Conservation (phyloP, 2,329 filamentous ascomycete species). For the Neofusicoccum kwambonambiense region DNA sequence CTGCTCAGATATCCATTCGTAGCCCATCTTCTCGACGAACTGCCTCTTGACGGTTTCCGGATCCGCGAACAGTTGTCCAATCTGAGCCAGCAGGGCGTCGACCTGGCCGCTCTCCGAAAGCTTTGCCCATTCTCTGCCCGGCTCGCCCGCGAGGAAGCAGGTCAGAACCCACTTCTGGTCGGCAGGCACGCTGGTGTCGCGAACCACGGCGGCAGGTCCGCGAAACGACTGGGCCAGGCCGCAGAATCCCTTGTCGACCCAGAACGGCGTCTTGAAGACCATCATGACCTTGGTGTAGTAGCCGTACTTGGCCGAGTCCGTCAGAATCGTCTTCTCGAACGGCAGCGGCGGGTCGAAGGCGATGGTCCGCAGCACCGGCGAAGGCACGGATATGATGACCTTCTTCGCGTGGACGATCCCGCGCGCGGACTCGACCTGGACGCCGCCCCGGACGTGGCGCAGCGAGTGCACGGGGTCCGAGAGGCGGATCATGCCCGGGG, state of each 20-base stretch:
- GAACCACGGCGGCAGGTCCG: slow-evolving; percentile 30
- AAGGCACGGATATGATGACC: slow-evolving; percentile 52
- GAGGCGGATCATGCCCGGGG: slow-evolving; percentile 29
- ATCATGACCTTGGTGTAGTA: slow-evolving; percentile 55
- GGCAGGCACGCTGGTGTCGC: slow-evolving; percentile 29
- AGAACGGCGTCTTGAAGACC: slow-evolving; percentile 48
- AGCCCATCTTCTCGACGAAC: slow-evolving; percentile 25
- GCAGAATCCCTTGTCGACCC: slow-evolving; percentile 45
- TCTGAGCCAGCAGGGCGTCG: slow-evolving; percentile 35
- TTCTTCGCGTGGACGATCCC: slow-evolving; percentile 40
- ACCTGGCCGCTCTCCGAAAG: slow-evolving; percentile 29
- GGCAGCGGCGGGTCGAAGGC: slow-evolving; percentile 50
- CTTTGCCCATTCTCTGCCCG: slow-evolving; percentile 38
- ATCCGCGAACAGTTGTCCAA: slow-evolving; percentile 31
- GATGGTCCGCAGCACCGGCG: slow-evolving; percentile 44
- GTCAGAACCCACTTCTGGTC: slow-evolving; percentile 36
- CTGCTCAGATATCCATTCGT: slow-evolving; percentile 31
- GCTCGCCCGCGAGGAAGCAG: slow-evolving; percentile 43
- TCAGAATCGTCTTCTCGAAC: slow-evolving; percentile 37
- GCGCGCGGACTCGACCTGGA: slow-evolving; percentile 27
- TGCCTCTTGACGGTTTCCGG: not conserved
- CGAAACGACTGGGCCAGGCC: slow-evolving; percentile 47
- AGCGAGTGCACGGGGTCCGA: slow-evolving; percentile 33
- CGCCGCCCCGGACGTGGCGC: slow-evolving; percentile 24
- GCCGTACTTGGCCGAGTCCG: slow-evolving; percentile 37